Evolutionary conservation across 441 rosid genomes (phyloP).

Genomic region (Omphalea diandra): DNA sequence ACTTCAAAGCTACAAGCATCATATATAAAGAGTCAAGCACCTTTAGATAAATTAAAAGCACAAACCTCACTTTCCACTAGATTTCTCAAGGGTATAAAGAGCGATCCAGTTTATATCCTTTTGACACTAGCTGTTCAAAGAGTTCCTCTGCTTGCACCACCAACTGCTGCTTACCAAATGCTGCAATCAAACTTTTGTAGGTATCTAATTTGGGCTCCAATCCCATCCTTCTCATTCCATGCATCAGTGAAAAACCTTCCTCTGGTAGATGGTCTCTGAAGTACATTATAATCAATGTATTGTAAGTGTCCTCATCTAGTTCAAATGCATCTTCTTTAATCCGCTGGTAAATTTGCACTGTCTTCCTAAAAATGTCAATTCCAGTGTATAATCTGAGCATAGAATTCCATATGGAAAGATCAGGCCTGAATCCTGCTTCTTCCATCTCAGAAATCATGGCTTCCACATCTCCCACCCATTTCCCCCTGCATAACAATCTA

Average conservation of each 20-base stretch:
- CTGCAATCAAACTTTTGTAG: conserved; percentile 88
- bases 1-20: background rate
- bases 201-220: conserved; percentile 83
- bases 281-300: conserved; percentile 79
- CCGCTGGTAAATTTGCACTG: conserved; percentile 67
- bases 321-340: conserved; percentile 63
- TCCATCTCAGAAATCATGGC: conserved; percentile 90
- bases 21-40: too few species aligned
- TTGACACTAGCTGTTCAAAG: conserved; percentile 61
- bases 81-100: conserved; percentile 46
- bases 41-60: background rate
- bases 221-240: conserved; percentile 69
- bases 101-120: conserved; percentile 76
- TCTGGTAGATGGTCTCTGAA: conserved; percentile 86
- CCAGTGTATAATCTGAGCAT: conserved; percentile 79
- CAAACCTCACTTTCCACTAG: background rate
- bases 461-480: conserved; percentile 80
- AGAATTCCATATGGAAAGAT: conserved; percentile 82
- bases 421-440: conserved; percentile 83
- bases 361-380: conserved; percentile 72
- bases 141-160: conserved; percentile 75
- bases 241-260: conserved; percentile 75
- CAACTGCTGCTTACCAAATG: conserved; percentile 74
- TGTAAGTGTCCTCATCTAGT: conserved; percentile 88
- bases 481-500: conserved; percentile 72